Evolutionary conservation across 345 rosid species (phyloP), one percentile per base, ranked within the genome.

Genomic region (Citrus medica): DNA sequence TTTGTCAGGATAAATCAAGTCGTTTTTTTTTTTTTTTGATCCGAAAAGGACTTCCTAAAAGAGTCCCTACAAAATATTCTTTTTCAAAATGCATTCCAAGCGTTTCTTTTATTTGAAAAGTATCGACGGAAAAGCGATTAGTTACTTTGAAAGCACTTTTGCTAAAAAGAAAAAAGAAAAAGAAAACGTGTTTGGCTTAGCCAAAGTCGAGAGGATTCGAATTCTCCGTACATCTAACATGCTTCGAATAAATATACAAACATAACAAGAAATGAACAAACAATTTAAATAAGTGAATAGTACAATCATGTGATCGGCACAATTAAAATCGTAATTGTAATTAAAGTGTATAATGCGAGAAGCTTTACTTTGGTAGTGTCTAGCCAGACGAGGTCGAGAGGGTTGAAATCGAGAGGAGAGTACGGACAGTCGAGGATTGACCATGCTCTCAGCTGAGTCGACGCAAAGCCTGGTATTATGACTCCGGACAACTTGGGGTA

Each of bases 371-470:
- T 96, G 76, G 99, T 94, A 71, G 92, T 89, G 83, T 96, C 98
- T 56, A 96, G 91, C 99, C 99, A 96, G 58, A 96, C 99, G 72
- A 92, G 87, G 90, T 96, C 98, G 79, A 94, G 99, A 53, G 99
- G 99, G 84, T 94, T 94, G 87, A 96, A 96, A 87, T 96, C 97
- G 83, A 96, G 93, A 25, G 99, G 99, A 58, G 94, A 84, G 87
- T 88, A 94, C 1, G 99, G 98, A 71, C 99, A 96, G 89, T 96
- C 98, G 67, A 96, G 98, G 77, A 94, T 87, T 63, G 99, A 96
- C 99, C 99, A 96, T 14, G 98, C 99, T 78, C 99, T 82, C 12
- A 96, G 85, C 98, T 94, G 99, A 81, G 98, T 90, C 71, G 98
- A 96, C 35, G 99, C 99, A 82, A 96, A 96, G 62, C 98, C 99